A percentile compares a stretch with the other conserved stretches of the same genome.
These are phyloP conservation scores for Penicillium sp. DNA, from an alignment of 2,329 filamentous ascomycete genomes.

Conservation along the genomic window DNA sequence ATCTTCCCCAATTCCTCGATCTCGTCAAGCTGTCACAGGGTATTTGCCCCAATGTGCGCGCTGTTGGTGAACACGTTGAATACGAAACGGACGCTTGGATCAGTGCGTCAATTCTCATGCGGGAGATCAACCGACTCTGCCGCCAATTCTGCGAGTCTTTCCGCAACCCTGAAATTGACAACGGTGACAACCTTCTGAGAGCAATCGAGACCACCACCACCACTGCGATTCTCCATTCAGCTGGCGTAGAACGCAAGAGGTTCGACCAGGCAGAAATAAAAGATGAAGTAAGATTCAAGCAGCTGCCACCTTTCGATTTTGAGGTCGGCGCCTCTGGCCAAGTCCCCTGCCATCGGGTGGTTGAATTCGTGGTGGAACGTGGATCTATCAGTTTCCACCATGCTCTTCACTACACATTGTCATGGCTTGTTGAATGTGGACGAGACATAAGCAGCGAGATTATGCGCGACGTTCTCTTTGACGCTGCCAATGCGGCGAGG, in stretches of 20 bases:
- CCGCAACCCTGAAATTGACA: conserved; percentile 64
- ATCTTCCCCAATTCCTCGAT: conserved; percentile 91
- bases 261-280: conserved; percentile 89
- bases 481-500: conserved; percentile 58
- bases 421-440: conserved; percentile 90
- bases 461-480: conserved; percentile 68
- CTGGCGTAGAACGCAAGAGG: conserved; percentile 81
- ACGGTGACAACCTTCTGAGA: conserved; percentile 69
- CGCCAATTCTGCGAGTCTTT: conserved; percentile 87
- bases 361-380: conserved; percentile 84
- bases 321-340: conserved; percentile 52
- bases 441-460: conserved; percentile 69
- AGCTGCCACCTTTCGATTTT: conserved; percentile 75
- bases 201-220: conserved; percentile 66
- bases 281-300: conserved; percentile 79
- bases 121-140: conserved; percentile 91
- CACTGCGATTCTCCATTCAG: conserved; percentile 81
- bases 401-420: conserved; percentile 90
- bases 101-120: conserved; percentile 86
- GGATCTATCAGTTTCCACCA: conserved; percentile 97
- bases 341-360: conserved; percentile 62
- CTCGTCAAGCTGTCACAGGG: conserved; percentile 95
- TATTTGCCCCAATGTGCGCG: conserved; percentile 90
- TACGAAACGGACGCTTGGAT: conserved; percentile 99
- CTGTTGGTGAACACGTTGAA: conserved; percentile 92